Percentiles rank a stretch among this genome's conserved stretches.
phyloP scores from a whole-genome alignment of 73 alveolate genomes.

The Stentor roeselii region DNA sequence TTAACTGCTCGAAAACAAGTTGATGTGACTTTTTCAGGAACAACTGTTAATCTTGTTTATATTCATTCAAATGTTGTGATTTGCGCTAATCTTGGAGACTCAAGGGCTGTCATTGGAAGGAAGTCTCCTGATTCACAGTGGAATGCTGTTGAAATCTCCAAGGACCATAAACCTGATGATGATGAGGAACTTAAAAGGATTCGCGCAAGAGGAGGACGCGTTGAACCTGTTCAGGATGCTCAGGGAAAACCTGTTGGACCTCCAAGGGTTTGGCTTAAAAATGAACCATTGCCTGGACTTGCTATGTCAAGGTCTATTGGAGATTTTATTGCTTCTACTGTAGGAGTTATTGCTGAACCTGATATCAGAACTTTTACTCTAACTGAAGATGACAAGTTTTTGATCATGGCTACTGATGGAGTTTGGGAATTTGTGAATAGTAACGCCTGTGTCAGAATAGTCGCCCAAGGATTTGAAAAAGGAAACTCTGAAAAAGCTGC shows the following conservation, averaged over 20 bases:
- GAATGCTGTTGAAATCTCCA: slow-evolving; percentile 35
- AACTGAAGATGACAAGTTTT: slow-evolving; percentile 46
- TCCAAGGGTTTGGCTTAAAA: slow-evolving; percentile 69
- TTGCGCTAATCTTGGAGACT: slow-evolving; percentile 53
- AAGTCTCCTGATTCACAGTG: slow-evolving; percentile 42
- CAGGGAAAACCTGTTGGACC: slow-evolving; percentile 71
- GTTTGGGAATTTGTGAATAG: slow-evolving; percentile 68
- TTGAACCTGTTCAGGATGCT: slow-evolving; percentile 55
- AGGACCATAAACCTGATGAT: slow-evolving; percentile 77
- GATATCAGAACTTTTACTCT: slow-evolving; percentile 45
- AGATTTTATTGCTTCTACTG: slow-evolving; percentile 78
- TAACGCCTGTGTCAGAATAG: slow-evolving; percentile 16
- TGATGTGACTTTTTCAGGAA: background rate
- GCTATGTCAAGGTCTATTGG: slow-evolving; percentile 98
- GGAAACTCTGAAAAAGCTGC: background rate
- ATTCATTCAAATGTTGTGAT: background rate
- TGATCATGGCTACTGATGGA: slow-evolving; percentile 79
- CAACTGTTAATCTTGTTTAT: background rate
- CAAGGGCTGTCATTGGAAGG: slow-evolving; percentile 70
- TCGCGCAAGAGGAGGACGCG: slow-evolving; percentile 69
- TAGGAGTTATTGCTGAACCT: slow-evolving; percentile 90
- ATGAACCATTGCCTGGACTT: slow-evolving; percentile 84
- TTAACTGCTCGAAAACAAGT: slow-evolving; percentile 14
- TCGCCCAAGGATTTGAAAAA: background rate
- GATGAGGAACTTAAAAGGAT: slow-evolving; percentile 72